Evolutionary conservation across 2,329 filamentous ascomycete species (phyloP).

Genomic region (Colletotrichum sp.): DNA sequence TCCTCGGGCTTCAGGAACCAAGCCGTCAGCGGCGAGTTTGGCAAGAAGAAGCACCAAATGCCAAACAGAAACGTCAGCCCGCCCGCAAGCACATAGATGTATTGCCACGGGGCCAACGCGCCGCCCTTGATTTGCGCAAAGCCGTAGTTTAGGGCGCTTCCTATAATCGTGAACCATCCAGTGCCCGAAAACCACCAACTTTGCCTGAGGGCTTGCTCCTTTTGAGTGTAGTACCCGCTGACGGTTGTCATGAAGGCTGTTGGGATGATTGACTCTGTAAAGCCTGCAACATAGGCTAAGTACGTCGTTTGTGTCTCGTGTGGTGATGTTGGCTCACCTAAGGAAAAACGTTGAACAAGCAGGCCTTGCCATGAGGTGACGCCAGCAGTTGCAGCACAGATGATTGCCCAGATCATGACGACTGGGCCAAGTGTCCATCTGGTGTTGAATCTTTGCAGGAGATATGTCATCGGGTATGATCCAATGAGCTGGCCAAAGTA

Average conservation of each 20-base stretch:
- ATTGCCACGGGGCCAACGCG: slow-evolving; percentile 54
- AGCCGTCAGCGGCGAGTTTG: slow-evolving; percentile 57
- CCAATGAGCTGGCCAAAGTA: slow-evolving; percentile 67
- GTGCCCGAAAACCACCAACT: slow-evolving; percentile 53
- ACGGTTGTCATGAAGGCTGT: slow-evolving; percentile 56
- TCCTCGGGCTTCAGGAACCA: slow-evolving; percentile 61
- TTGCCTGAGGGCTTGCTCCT: slow-evolving; percentile 53
- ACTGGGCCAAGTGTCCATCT: slow-evolving; percentile 53
- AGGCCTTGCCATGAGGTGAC: slow-evolving; percentile 58
- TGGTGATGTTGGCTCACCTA: neutral
- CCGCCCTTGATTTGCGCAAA: slow-evolving; percentile 52
- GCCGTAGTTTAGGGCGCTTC: slow-evolving; percentile 53
- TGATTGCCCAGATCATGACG: slow-evolving; percentile 57
- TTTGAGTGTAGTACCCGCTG: slow-evolving; percentile 52
- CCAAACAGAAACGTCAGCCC: slow-evolving; percentile 54
- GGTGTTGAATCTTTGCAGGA: slow-evolving; percentile 59
- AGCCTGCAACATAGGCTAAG: neutral
- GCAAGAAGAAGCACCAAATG: slow-evolving; percentile 56
- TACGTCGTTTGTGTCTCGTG: neutral
- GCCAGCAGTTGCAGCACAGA: slow-evolving; percentile 61
- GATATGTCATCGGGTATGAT: slow-evolving; percentile 63
- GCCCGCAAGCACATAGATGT: slow-evolving; percentile 57
- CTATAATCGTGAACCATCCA: slow-evolving; percentile 52
- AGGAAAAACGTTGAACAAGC: slow-evolving; percentile 55
- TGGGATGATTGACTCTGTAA: slow-evolving; percentile 54